Evolutionary conservation across 78 protist species (phyloP).

Genomic region (Chrysochromulina tobinii): DNA sequence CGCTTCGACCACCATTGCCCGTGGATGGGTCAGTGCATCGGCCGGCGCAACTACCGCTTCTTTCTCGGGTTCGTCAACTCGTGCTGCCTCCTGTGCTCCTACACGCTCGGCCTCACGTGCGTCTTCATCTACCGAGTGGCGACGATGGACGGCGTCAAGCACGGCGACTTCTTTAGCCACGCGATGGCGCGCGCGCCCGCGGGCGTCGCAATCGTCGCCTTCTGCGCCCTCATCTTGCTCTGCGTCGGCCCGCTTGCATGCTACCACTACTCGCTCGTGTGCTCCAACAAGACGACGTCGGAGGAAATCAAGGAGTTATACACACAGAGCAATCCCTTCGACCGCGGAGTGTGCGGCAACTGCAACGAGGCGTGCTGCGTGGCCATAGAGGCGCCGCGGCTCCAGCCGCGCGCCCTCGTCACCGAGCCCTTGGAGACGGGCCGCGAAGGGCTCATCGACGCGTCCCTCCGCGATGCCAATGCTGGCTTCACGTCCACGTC

Average conservation of each 20-base stretch:
- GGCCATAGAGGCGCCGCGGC: too few species aligned
- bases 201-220: too few species aligned
- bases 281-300: not conserved
- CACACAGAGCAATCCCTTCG: not conserved
- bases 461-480: too few species aligned
- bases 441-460: too few species aligned
- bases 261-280: not conserved
- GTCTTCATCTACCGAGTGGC: not conserved
- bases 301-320: not conserved
- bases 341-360: not conserved
- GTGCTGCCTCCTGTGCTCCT: not conserved
- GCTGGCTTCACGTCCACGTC: too few species aligned
- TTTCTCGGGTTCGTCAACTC: not conserved
- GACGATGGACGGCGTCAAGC: not conserved
- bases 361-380: not conserved
- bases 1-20: slow-evolving; percentile 51
- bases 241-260: not conserved
- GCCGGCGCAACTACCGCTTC: not conserved
- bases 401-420: too few species aligned
- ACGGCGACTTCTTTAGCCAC: not conserved
- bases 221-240: not conserved
- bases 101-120: not conserved
- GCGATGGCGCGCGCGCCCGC: not conserved
- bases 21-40: slow-evolving; percentile 20
- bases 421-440: too few species aligned